Conservation (phyloP, 306 rosid genomes). For the Lathyrus sativus region DNA sequence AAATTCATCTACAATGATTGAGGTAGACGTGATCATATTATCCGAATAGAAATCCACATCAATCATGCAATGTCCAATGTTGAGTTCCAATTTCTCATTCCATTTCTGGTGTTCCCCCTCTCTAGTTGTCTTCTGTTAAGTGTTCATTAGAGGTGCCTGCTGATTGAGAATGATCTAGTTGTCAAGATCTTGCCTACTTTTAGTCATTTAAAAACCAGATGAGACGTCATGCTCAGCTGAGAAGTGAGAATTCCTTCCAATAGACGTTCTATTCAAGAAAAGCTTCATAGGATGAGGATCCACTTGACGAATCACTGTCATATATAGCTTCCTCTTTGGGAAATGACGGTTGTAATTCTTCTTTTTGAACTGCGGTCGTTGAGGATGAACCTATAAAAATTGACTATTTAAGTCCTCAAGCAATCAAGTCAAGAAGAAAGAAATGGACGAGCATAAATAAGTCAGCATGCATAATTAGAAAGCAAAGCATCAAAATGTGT, state of each 20-base stretch:
- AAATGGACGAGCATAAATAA: background rate
- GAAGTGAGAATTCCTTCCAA: conserved; percentile 17
- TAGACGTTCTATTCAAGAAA: conserved; percentile 44
- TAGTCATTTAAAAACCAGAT: conserved; percentile 18
- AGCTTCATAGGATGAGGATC: conserved; percentile 68
- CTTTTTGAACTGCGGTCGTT: conserved; percentile 55
- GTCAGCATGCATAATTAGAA: conserved; percentile 8
- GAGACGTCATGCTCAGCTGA: conserved; percentile 20
- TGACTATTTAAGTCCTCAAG: conserved; percentile 19
- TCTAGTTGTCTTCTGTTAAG: background rate
- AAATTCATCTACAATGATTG: conserved; percentile 6
- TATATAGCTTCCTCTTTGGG: conserved; percentile 52
- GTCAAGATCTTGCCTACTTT: conserved; percentile 21
- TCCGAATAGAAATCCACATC: conserved; percentile 8
- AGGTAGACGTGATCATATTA: conserved; percentile 15
- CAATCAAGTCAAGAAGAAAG: conserved; percentile 20
- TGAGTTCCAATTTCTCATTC: background rate
- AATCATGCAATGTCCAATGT: conserved; percentile 12
- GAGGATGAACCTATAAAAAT: conserved; percentile 60
- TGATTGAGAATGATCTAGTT: conserved; percentile 28
- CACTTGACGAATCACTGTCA: conserved; percentile 85
- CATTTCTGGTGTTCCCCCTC: no score
- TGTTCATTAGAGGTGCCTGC: conserved; percentile 20
- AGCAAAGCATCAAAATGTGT: conserved; percentile 22
- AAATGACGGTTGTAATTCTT: conserved; percentile 59